A percentile compares a stretch with the other conserved stretches of the same genome.
phyloP scores from a whole-genome alignment of 495 filamentous ascomycete genomes.

The Penicillium riverlandense region DNA sequence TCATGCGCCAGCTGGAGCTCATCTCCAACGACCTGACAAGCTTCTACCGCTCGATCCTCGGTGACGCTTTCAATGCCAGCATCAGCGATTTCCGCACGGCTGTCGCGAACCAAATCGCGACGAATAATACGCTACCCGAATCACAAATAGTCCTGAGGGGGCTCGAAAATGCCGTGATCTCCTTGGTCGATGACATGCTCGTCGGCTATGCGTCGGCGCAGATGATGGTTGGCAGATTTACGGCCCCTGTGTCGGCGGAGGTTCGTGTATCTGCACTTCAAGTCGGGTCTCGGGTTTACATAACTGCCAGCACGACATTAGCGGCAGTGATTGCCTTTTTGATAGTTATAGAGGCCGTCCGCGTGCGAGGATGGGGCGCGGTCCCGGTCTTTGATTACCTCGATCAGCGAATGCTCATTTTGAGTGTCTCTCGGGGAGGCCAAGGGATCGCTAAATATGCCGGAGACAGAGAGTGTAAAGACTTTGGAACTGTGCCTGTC shows the following conservation, averaged over 20 bases:
- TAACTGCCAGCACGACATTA: conserved; percentile 18
- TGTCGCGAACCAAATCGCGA: background rate
- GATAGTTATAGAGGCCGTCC: conserved; percentile 8
- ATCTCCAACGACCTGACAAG: conserved; percentile 22
- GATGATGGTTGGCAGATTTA: conserved; percentile 18
- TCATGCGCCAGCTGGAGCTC: conserved; percentile 18
- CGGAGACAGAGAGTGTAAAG: background rate
- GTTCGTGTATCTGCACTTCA: conserved; percentile 10
- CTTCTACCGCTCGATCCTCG: conserved; percentile 22
- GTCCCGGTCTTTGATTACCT: conserved; percentile 12
- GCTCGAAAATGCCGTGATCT: conserved; percentile 20
- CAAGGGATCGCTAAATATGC: conserved; percentile 3
- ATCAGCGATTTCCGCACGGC: conserved; percentile 16
- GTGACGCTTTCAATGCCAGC: conserved; percentile 22
- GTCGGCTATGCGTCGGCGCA: conserved; percentile 23
- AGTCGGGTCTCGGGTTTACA: conserved; percentile 20
- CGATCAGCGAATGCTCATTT: conserved; percentile 4
- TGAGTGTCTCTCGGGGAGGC: conserved; percentile 5
- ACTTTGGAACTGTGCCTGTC: background rate
- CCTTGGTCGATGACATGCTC: conserved; percentile 27
- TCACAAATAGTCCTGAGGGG: conserved; percentile 17
- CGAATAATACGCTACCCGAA: conserved; percentile 1
- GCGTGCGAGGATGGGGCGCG: conserved; percentile 6
- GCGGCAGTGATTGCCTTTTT: conserved; percentile 11
- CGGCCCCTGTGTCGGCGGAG: background rate